Evolutionary conservation across 768 basidiomycete species (phyloP), one percentile per base, ranked within the genome.

Genomic region (Kwoniella dejecticola): DNA sequence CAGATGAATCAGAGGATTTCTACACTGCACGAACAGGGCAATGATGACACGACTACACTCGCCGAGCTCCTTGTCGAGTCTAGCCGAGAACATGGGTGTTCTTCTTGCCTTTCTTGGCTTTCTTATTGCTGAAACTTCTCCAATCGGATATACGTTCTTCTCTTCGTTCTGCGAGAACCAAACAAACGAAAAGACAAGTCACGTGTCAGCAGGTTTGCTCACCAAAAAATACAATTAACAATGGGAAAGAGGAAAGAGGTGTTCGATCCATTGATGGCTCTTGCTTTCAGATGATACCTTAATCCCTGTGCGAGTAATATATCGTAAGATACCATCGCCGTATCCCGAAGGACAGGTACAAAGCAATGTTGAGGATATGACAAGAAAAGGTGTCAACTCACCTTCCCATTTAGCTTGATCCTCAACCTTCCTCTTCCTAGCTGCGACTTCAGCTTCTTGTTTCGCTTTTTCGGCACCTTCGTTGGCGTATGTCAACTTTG

Each of bases 381-480:
- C 2, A 11, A 38, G 33, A 3, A 26, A 54, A 24, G 42, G 33
- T 19, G 41, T 46, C 44, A 19, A 45, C 74, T 75, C 69, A 75
- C 74, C 74, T 67, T 78, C 77, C 77, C 77, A 78, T 54, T 67
- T 69, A 15, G 54, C 70, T 48, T 72, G 70, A 12, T 75, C 74
- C 45, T 77, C 77, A 23, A 68, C 64, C 40, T 77, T 77, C n/a
- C 77, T 63, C 40, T 78, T 78, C 41, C 72, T 49, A 30, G 64
- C 67, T 2, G 59, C 60, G 26, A 73, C 60, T 36, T 77, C 77
- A 1, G 64, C 68, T 48, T 78, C 77, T 17, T 63, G 57, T 38
- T 71, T 71, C 19, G 75, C 74, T 33, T 76, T 74, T 60, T 78
- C 77, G 8, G 77, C 77, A 27, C 77, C 77, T 57, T 78, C 75